Evolutionary conservation across 192 early-diverging fungal genomes (phyloP), one percentile per base, ranked within the genome.

Genomic region (Coemansia erecta): DNA sequence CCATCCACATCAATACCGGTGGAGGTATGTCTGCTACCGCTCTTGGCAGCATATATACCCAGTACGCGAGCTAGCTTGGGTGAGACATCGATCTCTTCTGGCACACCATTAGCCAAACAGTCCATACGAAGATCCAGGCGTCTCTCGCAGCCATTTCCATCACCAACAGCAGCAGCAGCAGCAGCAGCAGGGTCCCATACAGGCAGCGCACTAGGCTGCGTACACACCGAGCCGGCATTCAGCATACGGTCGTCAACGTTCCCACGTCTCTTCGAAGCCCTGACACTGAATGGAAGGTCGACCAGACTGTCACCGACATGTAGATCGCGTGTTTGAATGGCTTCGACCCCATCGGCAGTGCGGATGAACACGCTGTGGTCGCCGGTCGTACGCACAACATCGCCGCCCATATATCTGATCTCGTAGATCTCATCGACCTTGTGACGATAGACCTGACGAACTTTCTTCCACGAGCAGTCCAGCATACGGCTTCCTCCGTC

Each of bases 291-390:
- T n/a, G 77, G 71, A 48, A 70, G 61, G 26, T 80, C 72, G 23
- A 73, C 77, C 41, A 80, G 56, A 31, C 50, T 57, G 23, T 80
- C 77, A 24, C 77, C 77, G 2, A 73, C 71, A 6, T 58, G 51
- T 18, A 80, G 57, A 21, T 80, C 61, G 23, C 72, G 63, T 17
- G 72, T 64, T 56, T 73, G 66, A 24, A 73, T 47, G 0, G 72
- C 77, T 14, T 58, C 28, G 39, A 80, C 47, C 14, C 58, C 63
- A 21, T 48, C 44, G 10, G 44, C 58, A 15, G 63, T 45, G 18
- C 72, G 66, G 19, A 80, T 66, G 57, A 80, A 80, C 24, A 80
- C 77, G 63, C 77, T 80, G 44, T 80, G 77, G 35, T 80, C 77
- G 53, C 77, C 77, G 1, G 77, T 80, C 37, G 72, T 80, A 22